phyloP scores from a whole-genome alignment of 2,329 filamentous ascomycete genomes.

The Aureobasidium vineae region DNA sequence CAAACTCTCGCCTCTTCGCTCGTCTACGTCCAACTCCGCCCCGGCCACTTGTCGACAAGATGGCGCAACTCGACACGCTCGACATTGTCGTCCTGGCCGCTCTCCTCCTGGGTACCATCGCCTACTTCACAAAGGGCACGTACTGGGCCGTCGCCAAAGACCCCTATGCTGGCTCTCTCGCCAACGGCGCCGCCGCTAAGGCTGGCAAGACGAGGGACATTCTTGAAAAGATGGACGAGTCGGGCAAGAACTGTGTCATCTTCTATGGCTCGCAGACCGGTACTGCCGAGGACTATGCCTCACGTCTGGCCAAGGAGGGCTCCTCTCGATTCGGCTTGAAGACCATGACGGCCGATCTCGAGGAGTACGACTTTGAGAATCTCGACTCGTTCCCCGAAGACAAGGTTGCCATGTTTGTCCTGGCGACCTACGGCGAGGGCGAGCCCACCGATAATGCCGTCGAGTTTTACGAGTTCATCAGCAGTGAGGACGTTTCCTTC shows the following conservation, averaged over 20 bases:
- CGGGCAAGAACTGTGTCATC: slow-evolving; percentile 93
- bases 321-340: slow-evolving; percentile 94
- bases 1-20: background rate
- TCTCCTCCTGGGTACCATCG: slow-evolving; percentile 80
- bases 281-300: slow-evolving; percentile 97
- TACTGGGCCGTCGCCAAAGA: slow-evolving; percentile 89
- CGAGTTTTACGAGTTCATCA: slow-evolving; percentile 97
- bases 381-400: slow-evolving; percentile 84
- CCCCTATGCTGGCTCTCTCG: slow-evolving; percentile 75
- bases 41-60: slow-evolving; percentile 41
- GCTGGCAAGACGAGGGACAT: slow-evolving; percentile 87
- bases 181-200: slow-evolving; percentile 65
- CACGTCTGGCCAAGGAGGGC: slow-evolving; percentile 92
- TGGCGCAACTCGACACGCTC: slow-evolving; percentile 95
- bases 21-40: background rate
- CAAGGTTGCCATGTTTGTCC: slow-evolving; percentile 90
- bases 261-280: slow-evolving; percentile 99
- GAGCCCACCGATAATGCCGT: slow-evolving; percentile 99
- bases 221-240: slow-evolving; percentile 92
- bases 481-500: slow-evolving; percentile 75
- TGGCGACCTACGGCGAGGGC: slow-evolving; percentile 97
- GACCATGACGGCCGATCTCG: slow-evolving; percentile 96
- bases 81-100: slow-evolving; percentile 87
- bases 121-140: slow-evolving; percentile 97
- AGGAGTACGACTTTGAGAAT: slow-evolving; percentile 97